Evolutionary conservation across 2,329 filamentous ascomycete genomes (phyloP), one percentile per base, ranked within the genome.

Genomic region (Trichophyton simii): DNA sequence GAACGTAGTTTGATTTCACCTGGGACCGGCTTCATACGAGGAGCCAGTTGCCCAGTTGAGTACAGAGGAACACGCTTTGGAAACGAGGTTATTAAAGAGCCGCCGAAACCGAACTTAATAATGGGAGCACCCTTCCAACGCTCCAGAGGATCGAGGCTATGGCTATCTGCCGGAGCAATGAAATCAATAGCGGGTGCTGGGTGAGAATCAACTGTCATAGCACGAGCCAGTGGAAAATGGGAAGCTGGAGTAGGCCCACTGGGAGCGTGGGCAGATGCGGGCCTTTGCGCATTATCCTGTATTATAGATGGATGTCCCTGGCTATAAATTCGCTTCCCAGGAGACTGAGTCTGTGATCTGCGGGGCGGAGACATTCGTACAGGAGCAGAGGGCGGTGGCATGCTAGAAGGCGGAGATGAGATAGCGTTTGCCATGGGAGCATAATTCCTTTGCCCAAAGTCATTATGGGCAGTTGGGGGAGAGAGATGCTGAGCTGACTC

Each of bases 41-140:
- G 91, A 6, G 82, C 74, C 20, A 82, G 79, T 66, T 87, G 84
- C 58, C 85, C 88, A 65, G 89, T 85, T 28, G 86, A 85, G 73
- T 96, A 97, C 55, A 91, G 85, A 13, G 92, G 91, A 38, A 94
- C 83, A 66, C 92, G 87, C 71, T 88, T 91, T 0, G 95, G 94
- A 69, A 97, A 96, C 50, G 86, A 89, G 0, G 88, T 91, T 2
- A 95, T 80, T 9, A 96, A 77, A 1, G 83, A 83, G 11, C 94
- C 94, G 20, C 91, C 91, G 57, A 95, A 85, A 2, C 90, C 91
- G 87, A 95, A 99, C 0, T 83, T 83, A 68, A 97, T 87, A 11
- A 96, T 82, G 0, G 95, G 94, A 11, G 84, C 82, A 2, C 95
- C 95, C 75, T 88, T 91, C 94, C 94, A 99, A 66, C 94, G 82